Evolutionary conservation across 805 yeast species (phyloP).

Genomic region (Jamesozyma spencerorum): DNA sequence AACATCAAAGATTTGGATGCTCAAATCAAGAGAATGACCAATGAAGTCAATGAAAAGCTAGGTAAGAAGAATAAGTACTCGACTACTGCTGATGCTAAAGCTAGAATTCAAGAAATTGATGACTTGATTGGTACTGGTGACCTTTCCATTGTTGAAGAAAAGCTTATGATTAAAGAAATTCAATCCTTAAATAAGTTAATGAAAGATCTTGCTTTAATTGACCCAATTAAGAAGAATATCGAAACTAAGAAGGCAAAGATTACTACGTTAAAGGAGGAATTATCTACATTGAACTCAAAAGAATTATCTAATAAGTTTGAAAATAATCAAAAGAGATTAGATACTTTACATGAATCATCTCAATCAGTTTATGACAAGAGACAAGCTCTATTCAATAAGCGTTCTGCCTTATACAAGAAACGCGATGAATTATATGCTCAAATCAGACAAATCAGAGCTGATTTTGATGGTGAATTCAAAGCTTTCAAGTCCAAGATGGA

Average conservation of each 20-base stretch:
- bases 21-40: constrained; percentile 61
- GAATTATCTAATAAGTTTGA: constrained; percentile 65
- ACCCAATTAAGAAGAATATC: constrained; percentile 65
- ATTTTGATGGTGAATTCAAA: constrained; percentile 65
- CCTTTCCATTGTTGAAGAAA: constrained; percentile 84
- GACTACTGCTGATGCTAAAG: constrained; percentile 58
- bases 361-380: constrained; percentile 59
- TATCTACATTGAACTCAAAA: constrained; percentile 46
- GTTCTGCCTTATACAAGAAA: constrained; percentile 56
- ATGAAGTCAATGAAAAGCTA: constrained; percentile 52
- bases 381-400: constrained; percentile 51
- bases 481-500: constrained; percentile 60
- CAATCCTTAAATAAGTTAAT: constrained; percentile 69
- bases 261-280: constrained; percentile 59
- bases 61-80: constrained; percentile 50
- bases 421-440: constrained; percentile 60
- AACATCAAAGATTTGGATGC: constrained; percentile 66
- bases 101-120: constrained; percentile 58
- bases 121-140: constrained; percentile 66
- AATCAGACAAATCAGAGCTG: constrained; percentile 61
- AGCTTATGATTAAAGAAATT: constrained; percentile 76
- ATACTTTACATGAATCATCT: constrained; percentile 50
- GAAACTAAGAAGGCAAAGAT: constrained; percentile 72
- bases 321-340: constrained; percentile 56
- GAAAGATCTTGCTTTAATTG: constrained; percentile 67